phyloP scores from a whole-genome alignment of 768 basidiomycete species.

The Termitomyces sp. region DNA sequence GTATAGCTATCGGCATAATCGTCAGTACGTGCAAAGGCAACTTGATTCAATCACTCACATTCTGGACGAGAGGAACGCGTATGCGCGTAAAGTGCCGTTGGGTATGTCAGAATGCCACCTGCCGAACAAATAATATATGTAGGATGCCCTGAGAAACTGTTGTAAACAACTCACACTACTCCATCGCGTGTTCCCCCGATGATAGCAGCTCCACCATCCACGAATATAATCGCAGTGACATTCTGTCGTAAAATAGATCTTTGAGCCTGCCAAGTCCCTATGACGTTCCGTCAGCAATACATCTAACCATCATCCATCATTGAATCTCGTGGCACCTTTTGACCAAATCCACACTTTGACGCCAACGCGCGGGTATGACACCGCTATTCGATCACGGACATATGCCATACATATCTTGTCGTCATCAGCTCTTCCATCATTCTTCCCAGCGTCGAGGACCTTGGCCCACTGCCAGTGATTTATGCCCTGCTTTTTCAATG shows the following conservation, averaged over 20 bases:
- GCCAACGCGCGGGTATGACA: slow-evolving; percentile 52
- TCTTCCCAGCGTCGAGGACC: slow-evolving; percentile 40
- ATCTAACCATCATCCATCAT: background rate
- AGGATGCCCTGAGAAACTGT: background rate
- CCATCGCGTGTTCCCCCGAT: slow-evolving; percentile 70
- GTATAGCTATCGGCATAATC: slow-evolving; percentile 33
- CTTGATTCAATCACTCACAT: slow-evolving; percentile 39
- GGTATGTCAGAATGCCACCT: slow-evolving; percentile 70
- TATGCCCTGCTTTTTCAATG: slow-evolving; percentile 26
- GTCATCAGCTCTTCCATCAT: slow-evolving; percentile 26
- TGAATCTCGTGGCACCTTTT: slow-evolving; percentile 35
- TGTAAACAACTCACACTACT: slow-evolving; percentile 44
- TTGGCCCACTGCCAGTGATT: slow-evolving; percentile 55
- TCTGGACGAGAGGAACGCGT: slow-evolving; percentile 50
- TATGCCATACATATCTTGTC: slow-evolving; percentile 51
- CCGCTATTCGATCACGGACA: slow-evolving; percentile 51
- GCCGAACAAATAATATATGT: slow-evolving; percentile 5
- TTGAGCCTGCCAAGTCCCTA: slow-evolving; percentile 61
- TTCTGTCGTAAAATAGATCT: slow-evolving; percentile 60
- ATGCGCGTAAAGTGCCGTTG: slow-evolving; percentile 58
- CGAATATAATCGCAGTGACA: slow-evolving; percentile 58
- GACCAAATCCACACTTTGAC: slow-evolving; percentile 63
- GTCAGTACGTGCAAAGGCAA: background rate
- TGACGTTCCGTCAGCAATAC: slow-evolving; percentile 2
- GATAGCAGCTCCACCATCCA: slow-evolving; percentile 57